Percentiles rank a stretch among this genome's conserved stretches.
These are phyloP conservation scores for Fusarium mundagurra DNA, from an alignment of 2,329 filamentous ascomycete species.

Conservation along the genomic window DNA sequence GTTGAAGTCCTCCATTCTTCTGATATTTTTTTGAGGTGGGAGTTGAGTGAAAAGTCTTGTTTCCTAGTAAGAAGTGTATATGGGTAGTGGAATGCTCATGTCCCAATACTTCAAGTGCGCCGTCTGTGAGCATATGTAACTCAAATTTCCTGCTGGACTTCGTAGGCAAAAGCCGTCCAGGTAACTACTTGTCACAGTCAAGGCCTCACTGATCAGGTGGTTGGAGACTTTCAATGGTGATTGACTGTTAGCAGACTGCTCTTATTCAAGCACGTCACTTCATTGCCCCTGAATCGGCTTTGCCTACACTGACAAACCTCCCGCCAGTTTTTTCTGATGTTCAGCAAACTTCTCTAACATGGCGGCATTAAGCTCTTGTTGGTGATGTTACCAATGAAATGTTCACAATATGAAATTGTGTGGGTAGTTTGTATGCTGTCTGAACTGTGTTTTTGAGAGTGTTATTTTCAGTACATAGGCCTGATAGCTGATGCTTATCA, in stretches of 20 bases:
- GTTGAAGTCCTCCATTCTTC: too few species aligned
- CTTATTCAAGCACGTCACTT: not conserved
- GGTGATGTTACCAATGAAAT: fast-evolving
- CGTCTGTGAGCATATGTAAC: not conserved
- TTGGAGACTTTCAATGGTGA: fast-evolving
- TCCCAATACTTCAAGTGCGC: fast-evolving
- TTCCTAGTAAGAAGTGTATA: not conserved
- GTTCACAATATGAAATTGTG: fast-evolving
- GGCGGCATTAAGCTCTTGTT: fast-evolving
- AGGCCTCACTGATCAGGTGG: not conserved
- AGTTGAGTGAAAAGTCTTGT: not conserved
- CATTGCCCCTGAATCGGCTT: fast-evolving
- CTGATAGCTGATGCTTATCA: not conserved
- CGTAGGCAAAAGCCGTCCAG: not conserved
- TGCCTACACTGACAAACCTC: fast-evolving
- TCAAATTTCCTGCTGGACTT: not conserved
- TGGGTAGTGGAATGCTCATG: not conserved
- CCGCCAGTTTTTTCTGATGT: not conserved
- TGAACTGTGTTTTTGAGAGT: not conserved
- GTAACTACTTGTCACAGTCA: not conserved
- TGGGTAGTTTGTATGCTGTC: not conserved
- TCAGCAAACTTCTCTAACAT: not conserved
- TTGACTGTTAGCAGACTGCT: fast-evolving
- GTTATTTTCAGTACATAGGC: not conserved
- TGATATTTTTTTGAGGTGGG: fast-evolving